Base-by-base conservation (phyloP, 2,329 filamentous ascomycete genomes). In the Microdochium nivale region DNA sequence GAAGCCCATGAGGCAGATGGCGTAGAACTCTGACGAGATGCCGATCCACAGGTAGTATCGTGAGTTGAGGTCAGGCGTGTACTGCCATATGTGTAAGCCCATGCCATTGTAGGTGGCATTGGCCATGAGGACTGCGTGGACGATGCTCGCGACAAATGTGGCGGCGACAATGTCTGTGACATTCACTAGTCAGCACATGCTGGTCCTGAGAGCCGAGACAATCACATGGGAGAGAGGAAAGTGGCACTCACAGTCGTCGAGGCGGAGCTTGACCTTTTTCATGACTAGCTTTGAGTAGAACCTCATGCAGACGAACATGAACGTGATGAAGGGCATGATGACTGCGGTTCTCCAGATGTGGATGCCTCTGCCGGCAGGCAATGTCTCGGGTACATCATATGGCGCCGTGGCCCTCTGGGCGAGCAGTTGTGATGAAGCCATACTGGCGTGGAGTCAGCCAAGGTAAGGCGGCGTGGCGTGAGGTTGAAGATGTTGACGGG, bases 61-160 rank as follows among this genome's bases (percentile, higher is more conserved):
- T 13, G 61, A 56, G 46, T 60, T 62, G 13, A 64, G 53, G 33
- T 64, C 61, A 1, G 56, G 53, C 16, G 61, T 62, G 46, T 58
- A 65, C 47, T 65, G 62, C 62, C 62, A 63, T 47, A 61, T 58
- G 49, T 65, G 62, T 11, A 65, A 32, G 13, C 62, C 62, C 62
- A 65, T 62, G 23, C 62, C 62, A 50, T 64, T 57, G 24, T 61
- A 59, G 11, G 63, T 62, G 14, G 63, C 62, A 10, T 56, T 55
- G 5, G 57, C 62, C 55, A 64, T 64, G 11, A 63, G 49, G 5
- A 62, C 58, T 5, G 57, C 57, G 46, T 64, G 59, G 3, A 54
- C 51, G 25, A 64, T 59, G 16, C 59, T 56, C 24, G 53, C 49
- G 24, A 62, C n/a, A 56, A 64, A 61, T 5, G 61, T 64, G n/a